Evolutionary conservation across 2,329 filamentous ascomycete species (phyloP), one percentile per base, ranked within the genome.

Genomic region (Thielaviopsis euricoi): DNA sequence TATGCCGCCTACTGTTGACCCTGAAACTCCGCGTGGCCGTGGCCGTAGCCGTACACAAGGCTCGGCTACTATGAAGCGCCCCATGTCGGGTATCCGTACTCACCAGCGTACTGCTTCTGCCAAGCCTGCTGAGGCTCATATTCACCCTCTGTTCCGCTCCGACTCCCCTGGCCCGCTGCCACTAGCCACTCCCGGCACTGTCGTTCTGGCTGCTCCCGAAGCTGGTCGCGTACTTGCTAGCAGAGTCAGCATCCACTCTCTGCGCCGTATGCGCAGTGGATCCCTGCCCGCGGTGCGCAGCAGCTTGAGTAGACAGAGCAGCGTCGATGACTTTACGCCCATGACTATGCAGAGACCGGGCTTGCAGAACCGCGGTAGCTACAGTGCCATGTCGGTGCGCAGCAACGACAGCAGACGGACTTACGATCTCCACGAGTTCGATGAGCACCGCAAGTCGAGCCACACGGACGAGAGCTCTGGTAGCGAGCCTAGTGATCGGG

Each of bases 111-210:
- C 55, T 12, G n/a, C 29, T n/a, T 55, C 59, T 43, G 48, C 71
- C 65, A 54, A 76, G 75, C 56, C 59, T 23, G 59, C 59, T 64
- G 84, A 89, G 67, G 75, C 81, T 3, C 81, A 89, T 65, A 89
- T 89, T 52, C 86, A 90, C 67, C 86, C 86, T 9, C 75, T 90
- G 2, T 89, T 90, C 72, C 77, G 86, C 60, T 83, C 82, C 6
- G 84, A 87, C 65, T 86, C 81, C 48, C 83, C 83, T 0, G 77
- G 74, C 1, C 84, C 85, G 7, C 82, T 85, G 1, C 80, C 85
- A 0, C 70, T 79, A 6, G 76, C 78, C 1, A 86, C 83, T 0
- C 82, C 84, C 0, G 83, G 85, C 0, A 90, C 86, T 0, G 76
- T 83, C 17, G 83, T 90, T 53, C 73, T 81, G 12, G 86, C 85